These are phyloP conservation scores for Scortechinia acanthostroma DNA, from an alignment of 2,329 filamentous ascomycete species.

Conservation along the genomic window DNA sequence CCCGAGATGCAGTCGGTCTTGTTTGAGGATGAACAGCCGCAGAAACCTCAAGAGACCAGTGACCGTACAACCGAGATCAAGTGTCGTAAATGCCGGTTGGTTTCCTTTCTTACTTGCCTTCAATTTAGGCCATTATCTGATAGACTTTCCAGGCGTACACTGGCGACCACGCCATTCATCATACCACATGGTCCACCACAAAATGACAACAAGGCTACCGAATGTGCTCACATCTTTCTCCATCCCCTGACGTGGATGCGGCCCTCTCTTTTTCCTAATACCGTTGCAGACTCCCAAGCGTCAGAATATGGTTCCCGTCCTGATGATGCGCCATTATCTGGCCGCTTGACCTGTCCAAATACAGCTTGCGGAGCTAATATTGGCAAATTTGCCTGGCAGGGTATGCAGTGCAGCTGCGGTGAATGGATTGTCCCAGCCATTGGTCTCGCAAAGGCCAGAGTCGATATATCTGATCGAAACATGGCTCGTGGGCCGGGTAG, in stretches of 20 bases:
- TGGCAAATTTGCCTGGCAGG: slow-evolving; percentile 93
- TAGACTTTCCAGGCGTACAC: slow-evolving; percentile 31
- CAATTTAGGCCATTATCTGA: neutral
- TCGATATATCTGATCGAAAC: slow-evolving; percentile 55
- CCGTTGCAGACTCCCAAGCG: neutral
- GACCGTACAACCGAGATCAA: slow-evolving; percentile 35
- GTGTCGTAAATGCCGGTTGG: slow-evolving; percentile 84
- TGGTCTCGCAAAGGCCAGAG: slow-evolving; percentile 72
- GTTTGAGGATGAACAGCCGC: slow-evolving; percentile 69
- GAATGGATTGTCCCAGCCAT: slow-evolving; percentile 89
- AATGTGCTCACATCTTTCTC: slow-evolving; percentile 81
- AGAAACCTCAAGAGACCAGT: slow-evolving; percentile 25
- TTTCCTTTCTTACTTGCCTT: slow-evolving; percentile 5
- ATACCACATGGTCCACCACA: slow-evolving; percentile 45
- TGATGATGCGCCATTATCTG: slow-evolving; percentile 44
- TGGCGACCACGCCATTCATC: slow-evolving; percentile 60
- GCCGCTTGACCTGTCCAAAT: slow-evolving; percentile 77
- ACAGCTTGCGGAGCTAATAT: slow-evolving; percentile 72
- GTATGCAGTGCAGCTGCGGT: slow-evolving; percentile 83
- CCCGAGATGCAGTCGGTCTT: slow-evolving; percentile 70
- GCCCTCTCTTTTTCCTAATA: slow-evolving; percentile 46
- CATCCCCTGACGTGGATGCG: slow-evolving; percentile 96
- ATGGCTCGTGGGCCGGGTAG: neutral
- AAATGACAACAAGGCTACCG: slow-evolving; percentile 11
- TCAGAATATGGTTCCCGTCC: neutral